phyloP scores from a whole-genome alignment of 78 protist genomes.

The Isochrysis galbana region DNA sequence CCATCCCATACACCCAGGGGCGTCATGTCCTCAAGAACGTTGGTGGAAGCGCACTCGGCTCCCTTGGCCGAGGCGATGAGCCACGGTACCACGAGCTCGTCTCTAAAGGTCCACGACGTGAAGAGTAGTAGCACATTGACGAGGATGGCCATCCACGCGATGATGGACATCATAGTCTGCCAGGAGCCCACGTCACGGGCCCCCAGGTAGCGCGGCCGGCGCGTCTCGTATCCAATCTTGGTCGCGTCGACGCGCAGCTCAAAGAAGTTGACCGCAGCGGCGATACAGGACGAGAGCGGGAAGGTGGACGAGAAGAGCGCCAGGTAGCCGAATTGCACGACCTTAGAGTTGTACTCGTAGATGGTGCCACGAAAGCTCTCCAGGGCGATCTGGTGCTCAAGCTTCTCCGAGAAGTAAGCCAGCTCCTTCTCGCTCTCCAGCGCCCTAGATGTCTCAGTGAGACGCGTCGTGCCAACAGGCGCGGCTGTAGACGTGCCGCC shows the following conservation, averaged over 20 bases:
- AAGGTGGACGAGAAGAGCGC: background rate
- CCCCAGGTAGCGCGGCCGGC: background rate
- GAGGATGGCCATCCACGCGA: background rate
- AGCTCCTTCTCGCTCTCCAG: background rate
- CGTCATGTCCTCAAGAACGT: background rate
- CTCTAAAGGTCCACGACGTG: background rate
- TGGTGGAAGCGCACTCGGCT: background rate
- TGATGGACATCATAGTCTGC: background rate
- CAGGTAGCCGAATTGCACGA: background rate
- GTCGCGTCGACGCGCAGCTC: background rate
- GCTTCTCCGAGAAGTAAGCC: background rate
- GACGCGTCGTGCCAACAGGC: no score
- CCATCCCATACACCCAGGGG: background rate
- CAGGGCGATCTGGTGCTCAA: background rate
- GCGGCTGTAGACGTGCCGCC: no score
- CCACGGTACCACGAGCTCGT: background rate
- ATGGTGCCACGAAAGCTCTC: background rate
- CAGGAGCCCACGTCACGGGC: background rate
- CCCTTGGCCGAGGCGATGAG: background rate
- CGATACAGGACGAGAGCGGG: background rate
- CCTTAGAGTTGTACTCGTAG: background rate
- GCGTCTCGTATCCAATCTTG: background rate
- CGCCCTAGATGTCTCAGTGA: no score
- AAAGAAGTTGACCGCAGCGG: background rate
- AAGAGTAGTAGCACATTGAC: background rate